These are phyloP conservation scores for Pythium sukuiense DNA, from an alignment of 352 stramenopile species.

Conservation along the genomic window DNA sequence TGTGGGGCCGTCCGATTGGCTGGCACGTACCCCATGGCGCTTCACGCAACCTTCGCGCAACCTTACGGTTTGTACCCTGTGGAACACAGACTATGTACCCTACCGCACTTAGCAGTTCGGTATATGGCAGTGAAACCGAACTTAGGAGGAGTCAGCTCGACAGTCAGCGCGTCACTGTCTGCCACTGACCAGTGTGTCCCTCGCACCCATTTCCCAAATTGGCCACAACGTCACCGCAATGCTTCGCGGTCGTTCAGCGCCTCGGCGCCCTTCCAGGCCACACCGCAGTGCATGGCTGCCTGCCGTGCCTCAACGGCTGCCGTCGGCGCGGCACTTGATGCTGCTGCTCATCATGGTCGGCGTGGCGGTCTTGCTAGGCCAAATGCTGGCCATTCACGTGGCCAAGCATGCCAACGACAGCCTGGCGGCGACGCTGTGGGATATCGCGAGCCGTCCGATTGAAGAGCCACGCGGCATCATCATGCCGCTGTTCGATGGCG, in stretches of 20 bases:
- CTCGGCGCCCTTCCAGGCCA: conserved; percentile 14
- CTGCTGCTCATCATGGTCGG: conserved; percentile 7
- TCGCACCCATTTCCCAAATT: neutral
- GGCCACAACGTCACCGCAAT: neutral
- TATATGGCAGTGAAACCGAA: too few relatives aligned
- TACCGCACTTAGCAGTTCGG: too few relatives aligned
- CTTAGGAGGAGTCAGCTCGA: neutral
- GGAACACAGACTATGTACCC: too few relatives aligned
- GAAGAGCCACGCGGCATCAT: conserved; percentile 50
- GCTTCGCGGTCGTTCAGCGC: neutral
- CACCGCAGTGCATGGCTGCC: conserved; percentile 5
- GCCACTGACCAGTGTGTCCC: neutral
- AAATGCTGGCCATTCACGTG: conserved; percentile 19
- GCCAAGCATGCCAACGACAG: conserved; percentile 8
- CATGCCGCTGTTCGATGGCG: conserved; percentile 64
- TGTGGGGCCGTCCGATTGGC: conserved; percentile 8
- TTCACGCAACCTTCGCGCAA: conserved; percentile 20
- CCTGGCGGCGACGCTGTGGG: conserved; percentile 21
- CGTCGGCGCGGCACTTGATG: conserved; percentile 18
- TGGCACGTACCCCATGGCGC: conserved; percentile 2
- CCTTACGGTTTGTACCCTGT: neutral
- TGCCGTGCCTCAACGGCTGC: conserved; percentile 1
- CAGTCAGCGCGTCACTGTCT: too few relatives aligned
- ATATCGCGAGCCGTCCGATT: conserved; percentile 28
- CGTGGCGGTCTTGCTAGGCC: conserved; percentile 18